A percentile compares a stretch with the other conserved stretches of the same genome.
Conservation (phyloP, 2,329 filamentous ascomycete species). For the Aureobasidium lini region DNA sequence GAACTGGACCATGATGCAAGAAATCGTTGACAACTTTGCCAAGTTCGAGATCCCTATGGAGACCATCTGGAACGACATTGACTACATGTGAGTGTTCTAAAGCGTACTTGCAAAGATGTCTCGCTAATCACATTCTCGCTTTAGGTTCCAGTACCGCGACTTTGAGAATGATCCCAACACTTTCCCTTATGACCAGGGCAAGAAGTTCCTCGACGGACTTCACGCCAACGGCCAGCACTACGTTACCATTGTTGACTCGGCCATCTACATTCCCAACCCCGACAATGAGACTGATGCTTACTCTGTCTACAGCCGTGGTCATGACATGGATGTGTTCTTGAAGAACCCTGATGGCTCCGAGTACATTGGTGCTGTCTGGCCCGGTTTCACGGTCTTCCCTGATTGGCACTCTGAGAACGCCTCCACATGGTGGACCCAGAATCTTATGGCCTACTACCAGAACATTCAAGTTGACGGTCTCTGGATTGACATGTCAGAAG, state of each 20-base stretch:
- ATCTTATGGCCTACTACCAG: slow-evolving; percentile 45
- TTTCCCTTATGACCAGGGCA: slow-evolving; percentile 43
- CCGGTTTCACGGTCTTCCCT: slow-evolving; percentile 57
- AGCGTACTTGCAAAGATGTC: not conserved
- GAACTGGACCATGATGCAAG: slow-evolving; percentile 61
- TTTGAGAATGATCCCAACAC: slow-evolving; percentile 50
- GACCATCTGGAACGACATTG: slow-evolving; percentile 41
- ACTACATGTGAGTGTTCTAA: slow-evolving; percentile 19
- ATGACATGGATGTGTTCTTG: slow-evolving; percentile 28
- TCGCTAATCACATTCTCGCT: slow-evolving; percentile 17
- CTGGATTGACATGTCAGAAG: slow-evolving; percentile 58
- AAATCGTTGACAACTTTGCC: slow-evolving; percentile 47
- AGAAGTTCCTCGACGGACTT: slow-evolving; percentile 45
- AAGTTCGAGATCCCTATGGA: slow-evolving; percentile 51
- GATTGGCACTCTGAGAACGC: slow-evolving; percentile 55
- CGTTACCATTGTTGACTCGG: slow-evolving; percentile 54
- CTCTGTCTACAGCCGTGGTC: slow-evolving; percentile 29
- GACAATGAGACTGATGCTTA: slow-evolving; percentile 60
- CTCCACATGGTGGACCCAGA: slow-evolving; percentile 52
- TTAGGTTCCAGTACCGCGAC: slow-evolving; percentile 55
- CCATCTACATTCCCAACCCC: slow-evolving; percentile 66
- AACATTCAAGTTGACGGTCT: slow-evolving; percentile 47
- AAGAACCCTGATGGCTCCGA: slow-evolving; percentile 29
- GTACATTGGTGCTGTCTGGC: slow-evolving; percentile 50
- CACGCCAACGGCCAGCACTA: slow-evolving; percentile 51